Base-by-base conservation (phyloP, 2,329 filamentous ascomycete species). In the Fusarium sp. region DNA sequence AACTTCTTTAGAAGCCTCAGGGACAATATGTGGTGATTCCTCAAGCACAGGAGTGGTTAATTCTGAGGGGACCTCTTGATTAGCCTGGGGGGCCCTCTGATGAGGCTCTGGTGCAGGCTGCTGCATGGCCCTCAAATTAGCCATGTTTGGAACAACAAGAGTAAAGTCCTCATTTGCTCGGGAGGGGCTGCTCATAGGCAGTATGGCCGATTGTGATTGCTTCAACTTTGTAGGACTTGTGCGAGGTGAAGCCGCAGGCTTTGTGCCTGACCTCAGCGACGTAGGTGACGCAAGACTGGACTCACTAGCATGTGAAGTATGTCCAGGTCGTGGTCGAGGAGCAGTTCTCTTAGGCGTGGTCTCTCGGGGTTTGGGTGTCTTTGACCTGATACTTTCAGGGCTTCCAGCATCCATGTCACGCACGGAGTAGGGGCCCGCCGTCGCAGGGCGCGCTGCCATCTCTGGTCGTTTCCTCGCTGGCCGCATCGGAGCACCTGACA, bases 391-490 rank as follows among this genome's bases (percentile, higher is more conserved):
- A 44, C 78, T 82, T 48, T 87, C 85, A 4, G 87, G 88, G 71
- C 87, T 89, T 36, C 74, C 79, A 20, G 74, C 61, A 42, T 82
- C 82, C 33, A 81, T 75, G 20, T 88, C 86, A 72, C 90, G 84
- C 15, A 90, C 86, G 26, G 90, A 91, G 78, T 92, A 92, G 0
- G 90, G 90, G 0, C 90, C 90, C 16, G 90, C 90, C 18, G 90
- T 92, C 18, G 90, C 90, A 38, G 90, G 90, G 64, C 90, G 85
- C 33, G 87, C 83, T 47, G 85, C 85, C 74, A 89, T 83, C 61
- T 91, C 90, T 7, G 89, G 89, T 45, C 88, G 84, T 73, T 86
- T 87, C 78, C 86, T 88, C 45, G 86, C 84, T 53, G 90, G 90
- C 62, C 90, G 85, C 85, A 91, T 89, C 3, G 90, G 90, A 33